phyloP scores from a whole-genome alignment of 2,329 filamentous ascomycete species.

The Colletotrichum sp. region DNA sequence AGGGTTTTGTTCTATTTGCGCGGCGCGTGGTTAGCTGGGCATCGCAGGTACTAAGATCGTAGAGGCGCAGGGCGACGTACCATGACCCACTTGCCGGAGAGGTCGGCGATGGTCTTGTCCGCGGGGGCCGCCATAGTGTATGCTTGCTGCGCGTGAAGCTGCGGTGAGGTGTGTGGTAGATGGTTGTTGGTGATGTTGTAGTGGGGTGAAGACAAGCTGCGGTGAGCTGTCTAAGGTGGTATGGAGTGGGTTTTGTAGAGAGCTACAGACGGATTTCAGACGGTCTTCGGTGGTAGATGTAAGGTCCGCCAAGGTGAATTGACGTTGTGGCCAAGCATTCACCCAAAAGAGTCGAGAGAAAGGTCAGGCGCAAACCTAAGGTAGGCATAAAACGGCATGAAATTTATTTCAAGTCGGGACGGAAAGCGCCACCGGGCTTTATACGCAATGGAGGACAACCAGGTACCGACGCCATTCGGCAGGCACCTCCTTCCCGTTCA shows the following conservation, averaged over 20 bases:
- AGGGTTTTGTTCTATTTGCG: slow-evolving; percentile 71
- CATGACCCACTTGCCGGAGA: slow-evolving; percentile 74
- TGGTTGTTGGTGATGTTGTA: background rate
- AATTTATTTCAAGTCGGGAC: background rate
- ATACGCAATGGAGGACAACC: background rate
- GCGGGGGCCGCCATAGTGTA: slow-evolving; percentile 72
- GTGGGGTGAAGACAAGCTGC: background rate
- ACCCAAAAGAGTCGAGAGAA: background rate
- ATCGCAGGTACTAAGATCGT: background rate
- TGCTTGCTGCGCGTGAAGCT: background rate
- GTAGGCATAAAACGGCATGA: background rate
- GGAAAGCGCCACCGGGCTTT: background rate
- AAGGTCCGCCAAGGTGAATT: background rate
- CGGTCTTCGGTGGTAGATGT: background rate
- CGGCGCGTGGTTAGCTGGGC: background rate
- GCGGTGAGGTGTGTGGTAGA: background rate
- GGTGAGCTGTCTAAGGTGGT: background rate
- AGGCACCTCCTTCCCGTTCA: background rate
- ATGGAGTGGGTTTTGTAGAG: background rate
- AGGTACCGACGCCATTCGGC: background rate
- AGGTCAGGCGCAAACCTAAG: background rate
- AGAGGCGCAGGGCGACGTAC: slow-evolving; percentile 47
- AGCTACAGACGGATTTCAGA: background rate
- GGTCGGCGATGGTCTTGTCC: slow-evolving; percentile 68
- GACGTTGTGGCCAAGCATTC: background rate